Percentiles rank a stretch among this genome's conserved stretches.
Conservation (phyloP, 2,329 filamentous ascomycete genomes). For the Fusarium sp. region DNA sequence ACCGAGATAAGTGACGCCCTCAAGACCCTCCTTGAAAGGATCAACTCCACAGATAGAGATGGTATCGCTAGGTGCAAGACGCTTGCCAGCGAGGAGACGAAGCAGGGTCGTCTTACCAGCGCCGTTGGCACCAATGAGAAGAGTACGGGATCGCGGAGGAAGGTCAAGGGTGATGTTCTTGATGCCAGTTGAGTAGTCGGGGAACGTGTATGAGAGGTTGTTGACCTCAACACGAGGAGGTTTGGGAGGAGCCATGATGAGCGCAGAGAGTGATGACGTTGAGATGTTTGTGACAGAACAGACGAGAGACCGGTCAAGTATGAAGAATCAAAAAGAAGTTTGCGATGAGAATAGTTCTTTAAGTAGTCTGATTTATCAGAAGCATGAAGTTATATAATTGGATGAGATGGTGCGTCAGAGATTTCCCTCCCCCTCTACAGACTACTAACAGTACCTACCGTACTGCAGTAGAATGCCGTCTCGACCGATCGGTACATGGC, state of each 20-base stretch:
- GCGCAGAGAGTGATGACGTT: conserved; percentile 3
- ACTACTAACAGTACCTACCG: not conserved
- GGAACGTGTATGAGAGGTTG: conserved; percentile 88
- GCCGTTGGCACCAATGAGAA: conserved; percentile 95
- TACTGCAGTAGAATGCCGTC: not conserved
- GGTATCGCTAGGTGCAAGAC: conserved; percentile 80
- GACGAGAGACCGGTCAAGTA: not conserved
- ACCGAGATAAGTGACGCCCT: conserved; percentile 96
- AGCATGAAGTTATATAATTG: not conserved
- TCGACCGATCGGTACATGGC: conserved; percentile 34
- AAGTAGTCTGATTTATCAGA: not conserved
- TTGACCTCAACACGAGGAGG: conserved; percentile 76
- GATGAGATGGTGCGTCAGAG: conserved; percentile 11
- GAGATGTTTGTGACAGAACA: not conserved
- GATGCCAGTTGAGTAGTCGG: conserved; percentile 84
- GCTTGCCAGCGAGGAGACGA: conserved; percentile 93
- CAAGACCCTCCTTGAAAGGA: conserved; percentile 88
- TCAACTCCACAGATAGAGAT: conserved; percentile 86
- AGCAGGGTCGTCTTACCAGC: conserved; percentile 97
- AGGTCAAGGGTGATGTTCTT: conserved; percentile 78
- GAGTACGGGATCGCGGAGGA: conserved; percentile 84
- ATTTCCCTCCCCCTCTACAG: conserved; percentile 27
- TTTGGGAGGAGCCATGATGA: conserved; percentile 46
- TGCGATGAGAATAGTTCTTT: not conserved
- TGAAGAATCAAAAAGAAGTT: not conserved